Evolutionary conservation across 768 basidiomycete species (phyloP).

Genomic region (Kwoniella sp.): DNA sequence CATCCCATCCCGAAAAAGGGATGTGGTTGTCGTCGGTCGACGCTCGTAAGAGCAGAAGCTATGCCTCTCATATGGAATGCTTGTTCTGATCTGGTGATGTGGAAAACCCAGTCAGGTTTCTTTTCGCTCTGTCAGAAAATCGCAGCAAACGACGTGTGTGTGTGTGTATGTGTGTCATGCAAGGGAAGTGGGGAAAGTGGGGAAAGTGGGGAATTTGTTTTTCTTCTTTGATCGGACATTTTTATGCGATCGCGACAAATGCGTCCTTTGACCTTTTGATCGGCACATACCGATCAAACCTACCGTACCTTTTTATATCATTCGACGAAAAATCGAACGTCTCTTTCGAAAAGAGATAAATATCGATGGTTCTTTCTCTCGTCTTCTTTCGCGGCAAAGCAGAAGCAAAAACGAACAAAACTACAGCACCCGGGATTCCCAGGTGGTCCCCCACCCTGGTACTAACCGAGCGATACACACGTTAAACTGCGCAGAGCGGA

Average conservation of each 20-base stretch:
- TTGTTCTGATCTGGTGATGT: no score
- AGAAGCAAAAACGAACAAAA: not conserved
- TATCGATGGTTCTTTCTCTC: not conserved
- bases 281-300: not conserved
- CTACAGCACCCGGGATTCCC: conserved; percentile 2
- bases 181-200: not conserved
- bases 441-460: conserved; percentile 2
- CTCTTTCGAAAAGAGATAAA: no score
- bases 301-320: not conserved
- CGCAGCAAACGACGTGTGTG: not conserved
- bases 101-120: no score
- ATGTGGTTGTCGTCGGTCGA: no score
- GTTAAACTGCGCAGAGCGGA: conserved; percentile 1
- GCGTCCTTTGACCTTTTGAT: not conserved
- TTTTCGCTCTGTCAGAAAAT: no score
- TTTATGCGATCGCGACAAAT: not conserved
- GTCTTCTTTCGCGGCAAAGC: not conserved
- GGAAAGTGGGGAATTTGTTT: not conserved
- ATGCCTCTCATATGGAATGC: no score
- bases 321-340: no score
- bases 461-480: not conserved
- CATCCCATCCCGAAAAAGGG: no score
- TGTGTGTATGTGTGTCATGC: not conserved
- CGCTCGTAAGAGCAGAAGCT: no score
- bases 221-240: conserved; percentile 3